These are phyloP conservation scores for Amylostereum areolatum DNA, from an alignment of 1,284 basidiomycete species.

Conservation along the genomic window DNA sequence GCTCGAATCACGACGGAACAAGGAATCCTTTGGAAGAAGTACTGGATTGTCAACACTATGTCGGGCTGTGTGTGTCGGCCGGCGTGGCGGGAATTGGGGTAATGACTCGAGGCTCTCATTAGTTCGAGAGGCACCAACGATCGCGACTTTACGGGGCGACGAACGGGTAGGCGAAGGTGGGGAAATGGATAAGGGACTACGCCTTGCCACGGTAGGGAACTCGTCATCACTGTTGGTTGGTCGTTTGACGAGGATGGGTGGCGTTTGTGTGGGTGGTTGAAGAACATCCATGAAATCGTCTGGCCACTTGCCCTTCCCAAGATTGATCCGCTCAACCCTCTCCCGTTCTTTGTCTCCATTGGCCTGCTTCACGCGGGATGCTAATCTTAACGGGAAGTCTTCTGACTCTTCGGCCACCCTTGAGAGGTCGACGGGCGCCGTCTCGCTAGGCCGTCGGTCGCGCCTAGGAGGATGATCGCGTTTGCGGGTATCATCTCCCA, in stretches of 20 bases:
- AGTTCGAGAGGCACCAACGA: conserved; percentile 37
- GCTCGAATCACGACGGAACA: conserved; percentile 48
- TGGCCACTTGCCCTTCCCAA: conserved; percentile 77
- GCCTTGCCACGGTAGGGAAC: neutral
- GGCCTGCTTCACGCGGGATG: conserved; percentile 32
- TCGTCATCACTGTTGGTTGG: neutral
- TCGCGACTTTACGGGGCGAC: conserved; percentile 50
- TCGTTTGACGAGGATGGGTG: neutral
- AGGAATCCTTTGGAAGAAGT: conserved; percentile 52
- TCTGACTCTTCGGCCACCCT: conserved; percentile 70
- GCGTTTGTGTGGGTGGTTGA: conserved; percentile 7
- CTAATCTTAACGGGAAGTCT: conserved; percentile 46
- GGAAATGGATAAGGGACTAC: conserved; percentile 1
- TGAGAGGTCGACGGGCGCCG: conserved; percentile 50
- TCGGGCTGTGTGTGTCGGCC: conserved; percentile 57
- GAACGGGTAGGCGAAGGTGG: conserved; percentile 26
- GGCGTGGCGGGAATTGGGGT: conserved; percentile 38
- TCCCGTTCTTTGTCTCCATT: conserved; percentile 21
- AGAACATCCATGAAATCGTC: conserved; percentile 66
- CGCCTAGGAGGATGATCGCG: conserved; percentile 20
- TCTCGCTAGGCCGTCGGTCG: conserved; percentile 60
- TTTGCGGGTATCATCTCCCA: conserved; percentile 20
- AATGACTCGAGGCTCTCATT: conserved; percentile 43
- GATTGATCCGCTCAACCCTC: conserved; percentile 35
- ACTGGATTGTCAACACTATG: conserved; percentile 44